Percentiles rank a stretch among this genome's conserved stretches.
Conservation (phyloP, 2,329 filamentous ascomycete species). For the Penicillium sp. region DNA sequence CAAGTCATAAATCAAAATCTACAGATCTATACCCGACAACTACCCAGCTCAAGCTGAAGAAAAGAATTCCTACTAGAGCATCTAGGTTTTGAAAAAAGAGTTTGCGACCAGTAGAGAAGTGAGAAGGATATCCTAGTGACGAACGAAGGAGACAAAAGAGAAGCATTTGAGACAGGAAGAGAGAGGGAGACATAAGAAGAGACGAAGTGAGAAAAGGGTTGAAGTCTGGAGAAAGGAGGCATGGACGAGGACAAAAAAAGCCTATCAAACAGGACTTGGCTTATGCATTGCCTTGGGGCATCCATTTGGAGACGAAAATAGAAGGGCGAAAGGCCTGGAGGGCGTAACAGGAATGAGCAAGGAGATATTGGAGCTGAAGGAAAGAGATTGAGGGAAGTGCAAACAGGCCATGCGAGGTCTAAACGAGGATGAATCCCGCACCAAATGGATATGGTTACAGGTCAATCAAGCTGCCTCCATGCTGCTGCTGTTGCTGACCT, state of each 20-base stretch:
- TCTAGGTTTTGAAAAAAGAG: slow-evolving; percentile 5
- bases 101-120: slow-evolving; percentile 18
- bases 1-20: background rate
- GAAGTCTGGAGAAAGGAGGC: background rate
- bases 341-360: background rate
- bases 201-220: background rate
- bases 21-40: background rate
- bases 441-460: slow-evolving; percentile 38
- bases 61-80: background rate
- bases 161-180: slow-evolving; percentile 4
- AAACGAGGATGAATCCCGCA: background rate
- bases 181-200: background rate
- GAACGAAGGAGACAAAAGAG: slow-evolving; percentile 17
- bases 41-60: background rate
- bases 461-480: slow-evolving; percentile 61
- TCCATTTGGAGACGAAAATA: background rate
- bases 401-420: background rate
- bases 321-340: background rate
- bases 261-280: background rate
- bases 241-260: background rate
- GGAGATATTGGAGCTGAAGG: background rate
- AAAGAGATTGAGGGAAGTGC: background rate
- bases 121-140: slow-evolving; percentile 28
- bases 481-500: slow-evolving; percentile 46
- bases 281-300: slow-evolving; percentile 6